phyloP scores from a whole-genome alignment of 305 asterid species.

The Fraxinus baroniana region DNA sequence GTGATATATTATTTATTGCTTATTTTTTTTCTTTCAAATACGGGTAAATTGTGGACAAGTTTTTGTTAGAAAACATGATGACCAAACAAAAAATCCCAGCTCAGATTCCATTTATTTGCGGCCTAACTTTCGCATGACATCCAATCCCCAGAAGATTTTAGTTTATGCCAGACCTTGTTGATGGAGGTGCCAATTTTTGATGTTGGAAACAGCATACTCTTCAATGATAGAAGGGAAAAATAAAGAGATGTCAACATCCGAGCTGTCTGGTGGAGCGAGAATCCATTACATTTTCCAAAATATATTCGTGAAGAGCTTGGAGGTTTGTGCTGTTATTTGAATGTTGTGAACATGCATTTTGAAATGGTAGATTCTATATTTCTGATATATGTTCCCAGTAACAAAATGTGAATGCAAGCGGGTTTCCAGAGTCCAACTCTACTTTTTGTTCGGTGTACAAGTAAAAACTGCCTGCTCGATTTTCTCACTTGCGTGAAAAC shows the following conservation, averaged over 20 bases:
- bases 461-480: not conserved
- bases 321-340: slow-evolving; percentile 51
- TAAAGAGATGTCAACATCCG: slow-evolving; percentile 85
- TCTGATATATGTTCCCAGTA: slow-evolving; percentile 14
- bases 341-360: slow-evolving; percentile 17
- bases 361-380: slow-evolving; percentile 4
- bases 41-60: not conserved
- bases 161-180: slow-evolving; percentile 2
- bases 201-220: slow-evolving; percentile 76
- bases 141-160: not conserved
- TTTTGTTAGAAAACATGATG: not conserved
- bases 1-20: not conserved
- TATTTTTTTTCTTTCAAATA: not conserved
- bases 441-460: not conserved
- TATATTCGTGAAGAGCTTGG: slow-evolving; percentile 82
- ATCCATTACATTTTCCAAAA: slow-evolving; percentile 85
- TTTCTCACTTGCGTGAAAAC: not conserved
- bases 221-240: slow-evolving; percentile 92
- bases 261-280: slow-evolving; percentile 95
- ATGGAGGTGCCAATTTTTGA: slow-evolving; percentile 14
- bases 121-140: slow-evolving; percentile 5
- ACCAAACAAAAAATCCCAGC: not conserved
- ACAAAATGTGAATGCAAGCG: not conserved
- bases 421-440: not conserved
- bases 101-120: not conserved